These are phyloP conservation scores for Clonostachys rhizophaga DNA, from an alignment of 2,329 filamentous ascomycete species.

Conservation along the genomic window DNA sequence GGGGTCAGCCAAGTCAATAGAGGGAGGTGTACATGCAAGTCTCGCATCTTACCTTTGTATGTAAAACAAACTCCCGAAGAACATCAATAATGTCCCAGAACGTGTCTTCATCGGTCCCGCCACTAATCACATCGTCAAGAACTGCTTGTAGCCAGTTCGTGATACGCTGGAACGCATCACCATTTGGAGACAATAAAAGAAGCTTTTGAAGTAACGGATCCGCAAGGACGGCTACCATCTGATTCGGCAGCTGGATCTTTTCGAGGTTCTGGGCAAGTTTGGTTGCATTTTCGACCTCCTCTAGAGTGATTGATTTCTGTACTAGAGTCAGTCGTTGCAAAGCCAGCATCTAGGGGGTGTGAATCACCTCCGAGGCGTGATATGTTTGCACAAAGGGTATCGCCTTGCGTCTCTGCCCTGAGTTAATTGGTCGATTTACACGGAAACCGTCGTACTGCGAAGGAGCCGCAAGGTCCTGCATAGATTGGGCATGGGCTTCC, in stretches of 20 bases:
- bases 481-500: constrained; percentile 45
- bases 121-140: constrained; percentile 49
- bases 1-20: background rate
- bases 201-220: constrained; percentile 79
- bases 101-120: constrained; percentile 40
- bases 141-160: constrained; percentile 55
- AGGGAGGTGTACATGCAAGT: background rate
- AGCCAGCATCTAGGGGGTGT: background rate
- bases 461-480: constrained; percentile 23
- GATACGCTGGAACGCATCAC: constrained; percentile 44
- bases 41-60: constrained; percentile 43
- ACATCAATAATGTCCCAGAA: constrained; percentile 50
- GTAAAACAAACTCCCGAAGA: constrained; percentile 49
- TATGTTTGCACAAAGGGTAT: constrained; percentile 71
- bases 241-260: constrained; percentile 75
- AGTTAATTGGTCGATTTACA: constrained; percentile 43
- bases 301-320: constrained; percentile 51
- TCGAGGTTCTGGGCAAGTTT: constrained; percentile 71
- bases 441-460: constrained; percentile 50
- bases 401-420: constrained; percentile 25
- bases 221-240: constrained; percentile 70
- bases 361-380: constrained; percentile 59
- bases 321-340: background rate
- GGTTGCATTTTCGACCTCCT: constrained; percentile 70
- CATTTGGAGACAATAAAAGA: constrained; percentile 57